Percentiles rank a stretch among this genome's conserved stretches.
These are phyloP conservation scores for Solanum paucissectum DNA, from an alignment of 257 asterid species.

Conservation along the genomic window DNA sequence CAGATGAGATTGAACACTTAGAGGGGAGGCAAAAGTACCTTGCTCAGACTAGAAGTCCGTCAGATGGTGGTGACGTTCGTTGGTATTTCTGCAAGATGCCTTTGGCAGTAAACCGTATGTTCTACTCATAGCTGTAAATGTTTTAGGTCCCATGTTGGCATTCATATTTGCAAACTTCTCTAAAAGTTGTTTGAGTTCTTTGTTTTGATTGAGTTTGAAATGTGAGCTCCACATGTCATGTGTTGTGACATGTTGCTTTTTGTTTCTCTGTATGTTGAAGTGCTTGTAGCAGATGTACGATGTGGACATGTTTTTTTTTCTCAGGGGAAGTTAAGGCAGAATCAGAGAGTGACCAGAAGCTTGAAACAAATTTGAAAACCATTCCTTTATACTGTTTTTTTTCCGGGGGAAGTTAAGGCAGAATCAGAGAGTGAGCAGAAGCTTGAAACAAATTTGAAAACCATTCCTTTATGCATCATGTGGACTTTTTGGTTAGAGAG, in stretches of 20 bases:
- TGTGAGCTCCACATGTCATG: background rate
- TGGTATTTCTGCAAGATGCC: constrained; percentile 94
- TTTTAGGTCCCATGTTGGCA: background rate
- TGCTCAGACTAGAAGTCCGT: constrained; percentile 81
- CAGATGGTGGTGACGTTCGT: constrained; percentile 87
- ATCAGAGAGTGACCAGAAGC: background rate
- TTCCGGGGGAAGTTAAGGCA: background rate
- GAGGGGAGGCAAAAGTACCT: constrained; percentile 85
- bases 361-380: background rate
- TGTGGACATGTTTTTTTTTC: background rate
- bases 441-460: background rate
- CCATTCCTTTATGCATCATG: background rate
- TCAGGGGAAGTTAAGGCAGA: background rate
- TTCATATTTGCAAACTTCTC: background rate
- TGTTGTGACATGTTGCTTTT: background rate
- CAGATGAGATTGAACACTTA: constrained; percentile 71
- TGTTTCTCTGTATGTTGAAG: background rate
- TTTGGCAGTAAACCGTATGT: constrained; percentile 66
- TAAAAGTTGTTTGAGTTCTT: background rate
- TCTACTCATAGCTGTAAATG: background rate
- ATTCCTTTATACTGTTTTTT: background rate
- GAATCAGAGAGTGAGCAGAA: background rate
- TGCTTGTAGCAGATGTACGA: background rate
- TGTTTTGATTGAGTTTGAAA: background rate
- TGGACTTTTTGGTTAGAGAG: background rate